phyloP scores from a whole-genome alignment of 495 filamentous ascomycete species.

The Cercophora samala region DNA sequence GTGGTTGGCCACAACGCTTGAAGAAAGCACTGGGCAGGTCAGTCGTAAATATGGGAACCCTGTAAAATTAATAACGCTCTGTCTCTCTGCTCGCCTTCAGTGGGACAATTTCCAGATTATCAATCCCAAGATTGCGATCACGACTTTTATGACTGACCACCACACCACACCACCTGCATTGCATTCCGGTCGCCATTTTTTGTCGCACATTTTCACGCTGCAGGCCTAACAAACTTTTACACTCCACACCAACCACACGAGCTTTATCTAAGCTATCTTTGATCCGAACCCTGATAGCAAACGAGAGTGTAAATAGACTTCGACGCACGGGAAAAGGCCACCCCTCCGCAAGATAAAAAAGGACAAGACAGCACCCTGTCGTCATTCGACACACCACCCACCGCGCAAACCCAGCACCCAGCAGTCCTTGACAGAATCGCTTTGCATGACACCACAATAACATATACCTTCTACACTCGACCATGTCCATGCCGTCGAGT shows the following conservation, averaged over 20 bases:
- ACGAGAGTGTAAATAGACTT: not conserved
- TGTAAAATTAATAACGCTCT: constrained; percentile 15
- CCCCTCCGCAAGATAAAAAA: not conserved
- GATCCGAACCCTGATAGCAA: not conserved
- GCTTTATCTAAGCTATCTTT: no score
- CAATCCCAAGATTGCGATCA: constrained; percentile 8
- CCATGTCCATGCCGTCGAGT: constrained; percentile 26
- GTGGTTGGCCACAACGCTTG: constrained; percentile 14
- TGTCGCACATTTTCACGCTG: not conserved
- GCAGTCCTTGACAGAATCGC: constrained; percentile 11
- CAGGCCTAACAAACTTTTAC: not conserved
- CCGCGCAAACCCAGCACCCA: not conserved
- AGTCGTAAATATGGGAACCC: constrained; percentile 14
- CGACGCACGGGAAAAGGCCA: not conserved
- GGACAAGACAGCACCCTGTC: constrained; percentile 6
- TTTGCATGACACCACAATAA: constrained; percentile 25
- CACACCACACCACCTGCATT: not conserved
- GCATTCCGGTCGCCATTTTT: not conserved
- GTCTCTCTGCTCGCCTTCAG: not conserved
- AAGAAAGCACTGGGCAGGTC: not conserved
- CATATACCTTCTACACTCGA: constrained; percentile 14
- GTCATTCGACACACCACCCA: not conserved
- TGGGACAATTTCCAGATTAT: constrained; percentile 11
- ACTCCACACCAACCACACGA: not conserved
- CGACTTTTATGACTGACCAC: not conserved